Evolutionary conservation across 2,329 filamentous ascomycete genomes (phyloP).

Genomic region (Pseudogymnoascus sp.): DNA sequence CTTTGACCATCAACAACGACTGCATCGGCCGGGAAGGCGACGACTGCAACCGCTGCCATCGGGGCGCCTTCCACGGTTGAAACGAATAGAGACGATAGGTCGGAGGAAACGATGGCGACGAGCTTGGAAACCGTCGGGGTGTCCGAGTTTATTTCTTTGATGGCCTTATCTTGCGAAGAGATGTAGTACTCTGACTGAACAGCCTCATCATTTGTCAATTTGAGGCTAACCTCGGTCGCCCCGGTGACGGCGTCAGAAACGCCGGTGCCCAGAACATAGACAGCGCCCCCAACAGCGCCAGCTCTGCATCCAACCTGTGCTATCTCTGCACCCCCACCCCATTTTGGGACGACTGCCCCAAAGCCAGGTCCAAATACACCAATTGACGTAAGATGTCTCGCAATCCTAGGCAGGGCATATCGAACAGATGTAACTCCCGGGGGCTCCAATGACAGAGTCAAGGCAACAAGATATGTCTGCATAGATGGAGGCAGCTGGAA

Average conservation of each 20-base stretch:
- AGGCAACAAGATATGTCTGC: slow-evolving; percentile 57
- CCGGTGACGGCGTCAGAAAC: slow-evolving; percentile 38
- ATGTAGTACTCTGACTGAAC: slow-evolving; percentile 46
- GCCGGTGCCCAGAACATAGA: slow-evolving; percentile 78
- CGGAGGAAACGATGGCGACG: slow-evolving; percentile 62
- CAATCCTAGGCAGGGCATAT: slow-evolving; percentile 66
- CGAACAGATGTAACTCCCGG: slow-evolving; percentile 49
- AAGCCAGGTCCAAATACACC: slow-evolving; percentile 85
- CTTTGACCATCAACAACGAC: slow-evolving; percentile 32
- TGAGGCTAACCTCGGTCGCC: slow-evolving; percentile 35
- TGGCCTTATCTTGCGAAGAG: slow-evolving; percentile 16
- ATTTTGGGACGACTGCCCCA: slow-evolving; percentile 84
- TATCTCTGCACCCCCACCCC: slow-evolving; percentile 83
- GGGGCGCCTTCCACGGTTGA: slow-evolving; percentile 67
- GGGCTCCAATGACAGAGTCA: slow-evolving; percentile 65
- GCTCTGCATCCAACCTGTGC: slow-evolving; percentile 88
- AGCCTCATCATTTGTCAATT: slow-evolving; percentile 50
- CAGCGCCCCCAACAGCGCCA: slow-evolving; percentile 79
- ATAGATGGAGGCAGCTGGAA: slow-evolving; percentile 65
- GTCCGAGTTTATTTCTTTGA: neutral
- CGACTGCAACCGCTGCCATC: slow-evolving; percentile 64
- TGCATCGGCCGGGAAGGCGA: slow-evolving; percentile 55
- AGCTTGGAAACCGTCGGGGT: slow-evolving; percentile 47
- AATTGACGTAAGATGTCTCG: slow-evolving; percentile 77
- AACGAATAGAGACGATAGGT: slow-evolving; percentile 62